Conservation (phyloP, 2,329 filamentous ascomycete species). For the Harringtonia lauricola region DNA sequence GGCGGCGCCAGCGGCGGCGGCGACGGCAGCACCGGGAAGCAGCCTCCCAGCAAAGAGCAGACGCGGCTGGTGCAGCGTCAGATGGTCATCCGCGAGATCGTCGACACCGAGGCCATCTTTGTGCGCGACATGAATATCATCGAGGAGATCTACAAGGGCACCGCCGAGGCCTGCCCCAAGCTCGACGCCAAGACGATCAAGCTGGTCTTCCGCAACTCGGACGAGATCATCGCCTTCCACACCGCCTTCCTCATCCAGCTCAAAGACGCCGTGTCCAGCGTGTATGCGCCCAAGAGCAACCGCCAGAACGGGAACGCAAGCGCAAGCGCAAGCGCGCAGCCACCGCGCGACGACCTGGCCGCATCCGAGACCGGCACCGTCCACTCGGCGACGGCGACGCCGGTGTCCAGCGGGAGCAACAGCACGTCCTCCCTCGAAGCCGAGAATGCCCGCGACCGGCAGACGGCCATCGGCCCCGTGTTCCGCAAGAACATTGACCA, state of each 20-base stretch:
- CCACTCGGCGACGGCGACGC: conserved; percentile 17
- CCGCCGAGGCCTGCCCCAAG: conserved; percentile 69
- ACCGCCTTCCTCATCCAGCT: conserved; percentile 67
- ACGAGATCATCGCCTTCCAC: conserved; percentile 82
- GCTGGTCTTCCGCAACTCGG: conserved; percentile 83
- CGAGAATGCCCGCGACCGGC: conserved; percentile 39
- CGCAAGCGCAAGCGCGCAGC: background rate
- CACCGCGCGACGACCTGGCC: conserved; percentile 19
- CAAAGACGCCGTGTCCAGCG: conserved; percentile 65
- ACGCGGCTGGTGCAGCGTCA: conserved; percentile 70
- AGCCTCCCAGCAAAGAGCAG: conserved; percentile 42
- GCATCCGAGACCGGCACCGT: conserved; percentile 20
- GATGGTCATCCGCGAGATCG: conserved; percentile 79
- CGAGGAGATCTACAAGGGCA: conserved; percentile 95
- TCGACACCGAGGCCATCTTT: conserved; percentile 87
- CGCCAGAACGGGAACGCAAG: too few species aligned
- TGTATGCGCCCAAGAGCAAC: conserved; percentile 56
- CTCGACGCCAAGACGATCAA: conserved; percentile 78
- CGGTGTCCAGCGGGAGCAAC: conserved; percentile 12
- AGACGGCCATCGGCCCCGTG: conserved; percentile 39
- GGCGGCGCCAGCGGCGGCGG: background rate
- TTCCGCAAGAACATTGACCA: conserved; percentile 46
- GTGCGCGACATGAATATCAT: conserved; percentile 94
- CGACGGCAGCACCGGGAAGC: conserved; percentile 18
- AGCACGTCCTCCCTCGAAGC: conserved; percentile 21